Percentiles rank a stretch among this genome's conserved stretches.
Evolutionary conservation across 176 grass and related monocot species (phyloP).

Genomic region (Echinochloa phyllopogon): DNA sequence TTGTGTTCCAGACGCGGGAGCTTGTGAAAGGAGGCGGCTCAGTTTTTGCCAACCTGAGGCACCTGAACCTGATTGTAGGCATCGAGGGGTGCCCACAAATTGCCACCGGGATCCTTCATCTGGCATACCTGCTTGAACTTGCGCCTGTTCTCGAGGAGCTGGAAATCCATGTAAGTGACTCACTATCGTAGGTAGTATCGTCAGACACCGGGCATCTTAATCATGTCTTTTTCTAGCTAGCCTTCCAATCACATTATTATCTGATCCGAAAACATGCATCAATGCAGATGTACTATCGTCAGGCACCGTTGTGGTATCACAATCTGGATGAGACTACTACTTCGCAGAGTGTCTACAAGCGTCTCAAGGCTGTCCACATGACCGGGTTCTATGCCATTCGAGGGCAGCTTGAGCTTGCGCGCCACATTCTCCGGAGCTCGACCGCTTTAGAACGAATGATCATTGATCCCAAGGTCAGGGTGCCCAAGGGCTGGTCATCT

Average conservation of each 20-base stretch:
- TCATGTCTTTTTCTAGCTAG: no score
- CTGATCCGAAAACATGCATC: background rate
- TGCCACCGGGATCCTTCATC: background rate
- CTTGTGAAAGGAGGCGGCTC: background rate
- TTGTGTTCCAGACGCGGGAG: background rate
- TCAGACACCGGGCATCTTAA: no score
- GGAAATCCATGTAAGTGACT: constrained; percentile 11
- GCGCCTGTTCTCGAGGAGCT: background rate
- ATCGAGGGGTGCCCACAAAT: background rate
- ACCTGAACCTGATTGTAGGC: background rate
- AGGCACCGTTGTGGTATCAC: background rate
- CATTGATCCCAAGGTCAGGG: background rate
- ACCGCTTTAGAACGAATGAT: background rate
- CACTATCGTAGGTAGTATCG: no score
- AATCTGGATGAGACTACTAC: background rate
- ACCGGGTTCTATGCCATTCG: background rate
- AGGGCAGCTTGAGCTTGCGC: background rate
- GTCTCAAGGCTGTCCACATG: background rate
- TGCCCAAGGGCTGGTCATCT: background rate
- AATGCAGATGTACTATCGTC: background rate
- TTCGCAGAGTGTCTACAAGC: background rate
- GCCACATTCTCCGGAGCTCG: background rate
- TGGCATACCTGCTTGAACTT: background rate
- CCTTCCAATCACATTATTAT: background rate
- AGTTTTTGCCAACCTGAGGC: background rate